These are phyloP conservation scores for Sambucus nigra DNA, from an alignment of 129 eudicot species.

Conservation along the genomic window DNA sequence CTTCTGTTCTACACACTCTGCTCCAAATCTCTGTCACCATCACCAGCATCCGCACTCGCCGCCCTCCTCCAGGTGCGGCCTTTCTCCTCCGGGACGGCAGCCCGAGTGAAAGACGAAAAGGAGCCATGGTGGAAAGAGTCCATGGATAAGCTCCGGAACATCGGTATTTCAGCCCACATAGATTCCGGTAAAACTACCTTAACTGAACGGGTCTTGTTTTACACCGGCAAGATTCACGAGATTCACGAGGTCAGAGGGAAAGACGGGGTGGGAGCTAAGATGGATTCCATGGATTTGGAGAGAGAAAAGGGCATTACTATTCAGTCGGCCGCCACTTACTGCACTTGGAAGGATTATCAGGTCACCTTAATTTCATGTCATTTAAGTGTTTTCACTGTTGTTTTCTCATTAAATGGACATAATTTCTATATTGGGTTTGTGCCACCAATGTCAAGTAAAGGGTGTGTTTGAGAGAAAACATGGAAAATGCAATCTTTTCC, in stretches of 20 bases:
- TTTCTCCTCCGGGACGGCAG: conserved; percentile 64
- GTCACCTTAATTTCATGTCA: conserved; percentile 20
- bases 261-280: conserved; percentile 96
- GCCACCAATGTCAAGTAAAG: no score
- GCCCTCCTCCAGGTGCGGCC: conserved; percentile 53
- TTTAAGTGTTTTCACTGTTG: no score
- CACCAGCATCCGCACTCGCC: conserved; percentile 38
- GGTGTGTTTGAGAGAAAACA: no score
- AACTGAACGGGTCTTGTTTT: conserved; percentile 74
- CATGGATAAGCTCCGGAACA: conserved; percentile 68
- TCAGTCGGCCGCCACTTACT: conserved; percentile 95
- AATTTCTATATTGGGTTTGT: no score
- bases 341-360: conserved; percentile 94
- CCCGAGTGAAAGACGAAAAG: conserved; percentile 48
- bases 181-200: conserved; percentile 95
- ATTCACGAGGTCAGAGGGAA: conserved; percentile 95
- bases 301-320: conserved; percentile 93
- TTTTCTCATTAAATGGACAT: no score
- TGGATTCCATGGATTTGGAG: conserved; percentile 99
- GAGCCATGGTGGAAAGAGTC: conserved; percentile 85
- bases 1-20: conserved; percentile 60
- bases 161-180: conserved; percentile 94
- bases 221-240: conserved; percentile 95
- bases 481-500: no score
- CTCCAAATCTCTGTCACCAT: conserved; percentile 17